Percentiles rank a stretch among this genome's conserved stretches.
phyloP scores from a whole-genome alignment of 2,329 filamentous ascomycete species.

The Neobulgaria alba region DNA sequence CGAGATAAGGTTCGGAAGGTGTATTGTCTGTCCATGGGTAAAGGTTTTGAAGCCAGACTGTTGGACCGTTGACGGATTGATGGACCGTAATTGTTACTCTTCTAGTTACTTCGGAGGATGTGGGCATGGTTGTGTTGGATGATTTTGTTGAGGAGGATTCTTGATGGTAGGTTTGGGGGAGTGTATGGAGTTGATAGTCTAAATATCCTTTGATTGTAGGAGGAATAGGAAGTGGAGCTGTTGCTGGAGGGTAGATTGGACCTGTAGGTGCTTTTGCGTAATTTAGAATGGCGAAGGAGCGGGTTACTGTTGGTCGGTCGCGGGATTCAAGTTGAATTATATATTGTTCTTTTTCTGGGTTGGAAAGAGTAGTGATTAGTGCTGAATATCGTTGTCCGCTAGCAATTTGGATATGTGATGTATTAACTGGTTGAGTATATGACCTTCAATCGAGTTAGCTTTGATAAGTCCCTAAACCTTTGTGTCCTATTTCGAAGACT shows the following conservation, averaged over 20 bases:
- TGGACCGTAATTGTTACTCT: constrained; percentile 30
- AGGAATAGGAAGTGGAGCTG: constrained; percentile 21
- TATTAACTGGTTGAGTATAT: constrained; percentile 34
- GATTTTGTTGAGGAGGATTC: not conserved
- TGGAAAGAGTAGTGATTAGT: constrained; percentile 36
- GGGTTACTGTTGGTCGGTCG: constrained; percentile 25
- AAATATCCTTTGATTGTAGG: constrained; percentile 22
- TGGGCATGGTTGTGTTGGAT: constrained; percentile 20
- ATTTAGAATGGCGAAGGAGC: constrained; percentile 30
- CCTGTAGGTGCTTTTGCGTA: constrained; percentile 24
- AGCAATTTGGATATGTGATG: constrained; percentile 37
- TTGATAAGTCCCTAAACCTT: too few species aligned
- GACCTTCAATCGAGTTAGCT: constrained; percentile 10
- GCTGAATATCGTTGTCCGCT: constrained; percentile 43
- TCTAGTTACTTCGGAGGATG: constrained; percentile 30
- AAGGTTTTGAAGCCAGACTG: constrained; percentile 26
- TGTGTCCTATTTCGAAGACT: too few species aligned
- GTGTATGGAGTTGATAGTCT: constrained; percentile 30
- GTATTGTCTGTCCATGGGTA: constrained; percentile 29
- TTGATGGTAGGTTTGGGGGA: constrained; percentile 13
- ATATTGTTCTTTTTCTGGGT: constrained; percentile 29
- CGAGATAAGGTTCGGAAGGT: constrained; percentile 34
- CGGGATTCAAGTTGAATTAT: constrained; percentile 37
- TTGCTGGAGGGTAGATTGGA: constrained; percentile 15
- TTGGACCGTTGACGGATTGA: constrained; percentile 15